These are phyloP conservation scores for Stentor coeruleus DNA, from an alignment of 73 alveolate genomes.

Conservation along the genomic window DNA sequence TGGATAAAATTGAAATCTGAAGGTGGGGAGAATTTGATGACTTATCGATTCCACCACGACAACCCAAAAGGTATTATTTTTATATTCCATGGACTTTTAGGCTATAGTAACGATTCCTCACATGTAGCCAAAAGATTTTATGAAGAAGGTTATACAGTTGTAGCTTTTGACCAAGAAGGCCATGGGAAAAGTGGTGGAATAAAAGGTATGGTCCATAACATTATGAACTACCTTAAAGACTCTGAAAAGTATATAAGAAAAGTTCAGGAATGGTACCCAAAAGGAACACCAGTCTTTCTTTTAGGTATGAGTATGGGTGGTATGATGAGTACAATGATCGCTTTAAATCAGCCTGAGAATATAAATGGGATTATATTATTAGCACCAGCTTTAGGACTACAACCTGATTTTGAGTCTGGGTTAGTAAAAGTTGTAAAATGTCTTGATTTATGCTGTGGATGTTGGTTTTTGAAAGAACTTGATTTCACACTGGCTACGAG, in stretches of 20 bases:
- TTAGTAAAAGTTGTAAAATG: slow-evolving; percentile 19
- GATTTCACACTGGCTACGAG: background rate
- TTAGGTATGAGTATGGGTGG: slow-evolving; percentile 26
- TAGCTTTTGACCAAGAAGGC: slow-evolving; percentile 24
- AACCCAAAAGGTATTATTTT: slow-evolving; percentile 18
- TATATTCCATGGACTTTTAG: slow-evolving; percentile 19
- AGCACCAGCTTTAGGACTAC: slow-evolving; percentile 24
- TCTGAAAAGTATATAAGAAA: background rate
- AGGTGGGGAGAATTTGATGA: background rate
- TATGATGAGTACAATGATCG: background rate
- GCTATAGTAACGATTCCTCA: background rate
- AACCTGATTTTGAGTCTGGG: background rate
- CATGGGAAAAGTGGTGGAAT: slow-evolving; percentile 24
- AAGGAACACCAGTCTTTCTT: background rate
- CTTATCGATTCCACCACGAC: slow-evolving; percentile 22
- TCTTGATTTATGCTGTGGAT: background rate
- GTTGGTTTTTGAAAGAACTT: background rate
- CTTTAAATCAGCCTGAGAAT: background rate
- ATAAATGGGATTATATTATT: slow-evolving; percentile 24
- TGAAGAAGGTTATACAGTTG: background rate
- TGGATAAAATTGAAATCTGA: background rate
- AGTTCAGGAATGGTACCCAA: background rate
- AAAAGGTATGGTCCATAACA: background rate
- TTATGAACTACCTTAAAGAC: background rate
- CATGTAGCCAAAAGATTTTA: background rate